Base-by-base conservation (phyloP, 306 rosid species). In the Vachellia pachyceras region DNA sequence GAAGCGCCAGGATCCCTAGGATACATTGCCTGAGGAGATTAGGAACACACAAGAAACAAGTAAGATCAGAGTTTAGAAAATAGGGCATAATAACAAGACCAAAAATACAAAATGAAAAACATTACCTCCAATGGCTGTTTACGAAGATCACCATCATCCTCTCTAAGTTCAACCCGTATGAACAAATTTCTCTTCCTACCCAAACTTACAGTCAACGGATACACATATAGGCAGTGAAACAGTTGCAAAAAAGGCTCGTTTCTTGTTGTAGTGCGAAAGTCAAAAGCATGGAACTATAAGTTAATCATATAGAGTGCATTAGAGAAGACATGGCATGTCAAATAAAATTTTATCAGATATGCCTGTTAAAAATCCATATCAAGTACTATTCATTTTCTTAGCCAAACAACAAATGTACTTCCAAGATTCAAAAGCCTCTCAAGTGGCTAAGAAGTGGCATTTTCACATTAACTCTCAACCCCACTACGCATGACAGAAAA, bases 211-310 rank as follows among this genome's bases (percentile, higher is more conserved):
- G 93, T 89, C 95, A 89, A 73, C 61, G 99, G 99, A 87, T 95
- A 95, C 74, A 91, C 94, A 83, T 90, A 95, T 29, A 95, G 92
- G 75, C 94, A 95, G 87, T 95, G 97, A 90, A 95, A 95, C 82
- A 95, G 99, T 92, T 95, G 97, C 92, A 89, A 84, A 88, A 92
- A 95, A 35, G 99, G 99, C 93, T 93, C 94, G 23, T 95, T 95
- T 86, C 97, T 95, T 14, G 91, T 86, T 36, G 95, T 93, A 37
- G 97, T 86, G 82, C 99, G 97, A 90, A 95, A 95, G 95, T 95
- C 99, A 37, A 95, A 95, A 54, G 97, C 97, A 63, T 93, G 99
- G 89, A 93, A 93, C 99, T 95, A 92, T 69, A 89, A 83, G 80
- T 79, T 69, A 81, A 87, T 84, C 80, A 77, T 74, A 39, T 39